Conservation (phyloP, 495 filamentous ascomycete genomes). For the Bacidia rubella region DNA sequence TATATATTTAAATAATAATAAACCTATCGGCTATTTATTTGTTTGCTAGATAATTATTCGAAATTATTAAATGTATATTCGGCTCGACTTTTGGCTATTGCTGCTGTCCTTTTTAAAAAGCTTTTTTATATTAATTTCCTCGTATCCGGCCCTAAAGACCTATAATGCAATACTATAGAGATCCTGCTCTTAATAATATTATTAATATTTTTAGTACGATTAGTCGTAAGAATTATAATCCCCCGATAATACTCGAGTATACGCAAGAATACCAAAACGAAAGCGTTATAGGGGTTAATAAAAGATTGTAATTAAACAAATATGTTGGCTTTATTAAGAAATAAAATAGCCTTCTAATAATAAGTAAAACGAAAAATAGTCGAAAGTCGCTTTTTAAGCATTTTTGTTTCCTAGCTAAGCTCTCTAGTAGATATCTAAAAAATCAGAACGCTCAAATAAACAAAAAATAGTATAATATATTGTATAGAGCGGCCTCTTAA, state of each 20-base stretch:
- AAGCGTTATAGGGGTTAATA: conserved; percentile 28
- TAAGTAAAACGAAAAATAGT: conserved; percentile 14
- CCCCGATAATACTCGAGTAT: conserved; percentile 12
- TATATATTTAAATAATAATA: too few relatives aligned
- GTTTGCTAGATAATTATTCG: too few relatives aligned
- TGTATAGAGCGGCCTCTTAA: conserved; percentile 19
- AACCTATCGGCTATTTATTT: too few relatives aligned
- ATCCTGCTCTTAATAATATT: conserved; percentile 5
- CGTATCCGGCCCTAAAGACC: too few relatives aligned
- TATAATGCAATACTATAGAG: too few relatives aligned
- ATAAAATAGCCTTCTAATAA: conserved; percentile 20
- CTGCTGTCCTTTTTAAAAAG: too few relatives aligned
- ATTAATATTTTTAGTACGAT: conserved; percentile 9
- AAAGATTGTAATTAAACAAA: conserved; percentile 17
- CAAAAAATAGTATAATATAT: conserved; percentile 3
- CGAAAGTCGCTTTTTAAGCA: conserved; percentile 8
- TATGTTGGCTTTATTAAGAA: conserved; percentile 25
- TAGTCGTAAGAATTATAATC: conserved; percentile 11
- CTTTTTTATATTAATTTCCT: too few relatives aligned
- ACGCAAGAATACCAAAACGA: conserved; percentile 28
- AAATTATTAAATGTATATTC: too few relatives aligned
- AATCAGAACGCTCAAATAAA: conserved; percentile 7
- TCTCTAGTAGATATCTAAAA: conserved; percentile 11
- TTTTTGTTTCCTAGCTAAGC: conserved; percentile 5
- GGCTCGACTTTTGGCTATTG: too few relatives aligned